A percentile compares a stretch with the other conserved stretches of the same genome.
phyloP scores from a whole-genome alignment of 1,284 basidiomycete genomes.

The Papiliotrema laurentii region DNA sequence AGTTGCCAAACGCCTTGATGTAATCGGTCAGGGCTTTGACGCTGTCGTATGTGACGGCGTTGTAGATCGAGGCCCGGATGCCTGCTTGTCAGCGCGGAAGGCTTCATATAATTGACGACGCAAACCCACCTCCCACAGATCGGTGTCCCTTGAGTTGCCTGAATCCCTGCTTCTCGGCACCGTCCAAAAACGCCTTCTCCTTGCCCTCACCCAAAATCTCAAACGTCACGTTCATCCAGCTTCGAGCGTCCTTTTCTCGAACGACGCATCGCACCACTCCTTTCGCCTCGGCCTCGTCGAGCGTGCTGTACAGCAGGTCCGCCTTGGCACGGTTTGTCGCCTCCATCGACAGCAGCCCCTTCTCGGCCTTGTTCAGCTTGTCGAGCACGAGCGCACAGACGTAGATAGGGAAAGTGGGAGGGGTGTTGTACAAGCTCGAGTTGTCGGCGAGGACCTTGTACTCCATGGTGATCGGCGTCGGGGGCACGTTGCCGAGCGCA shows the following conservation, averaged over 20 bases:
- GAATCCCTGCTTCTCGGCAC: constrained; percentile 72
- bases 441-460: constrained; percentile 82
- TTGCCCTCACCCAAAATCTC: constrained; percentile 63
- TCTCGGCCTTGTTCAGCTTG: constrained; percentile 60
- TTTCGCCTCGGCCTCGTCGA: constrained; percentile 66
- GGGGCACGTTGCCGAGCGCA: constrained; percentile 64
- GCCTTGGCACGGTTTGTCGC: constrained; percentile 67
- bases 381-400: constrained; percentile 81
- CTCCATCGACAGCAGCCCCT: constrained; percentile 69
- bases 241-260: constrained; percentile 61
- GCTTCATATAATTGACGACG: neutral
- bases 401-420: constrained; percentile 89
- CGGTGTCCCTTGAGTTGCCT: constrained; percentile 86
- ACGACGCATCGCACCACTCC: constrained; percentile 68
- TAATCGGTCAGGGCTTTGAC: constrained; percentile 52
- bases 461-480: constrained; percentile 58
- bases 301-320: constrained; percentile 64
- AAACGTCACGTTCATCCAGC: constrained; percentile 94
- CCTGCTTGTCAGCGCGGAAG: constrained; percentile 49
- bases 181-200: constrained; percentile 69
- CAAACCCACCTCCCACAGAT: constrained; percentile 55
- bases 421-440: constrained; percentile 89
- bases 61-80: constrained; percentile 89
- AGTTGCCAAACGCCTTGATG: constrained; percentile 38
- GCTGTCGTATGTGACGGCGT: constrained; percentile 82